A percentile compares a stretch with the other conserved stretches of the same genome.
Conservation (phyloP, 2,329 filamentous ascomycete genomes). For the Fusarium brevicatenulatum region DNA sequence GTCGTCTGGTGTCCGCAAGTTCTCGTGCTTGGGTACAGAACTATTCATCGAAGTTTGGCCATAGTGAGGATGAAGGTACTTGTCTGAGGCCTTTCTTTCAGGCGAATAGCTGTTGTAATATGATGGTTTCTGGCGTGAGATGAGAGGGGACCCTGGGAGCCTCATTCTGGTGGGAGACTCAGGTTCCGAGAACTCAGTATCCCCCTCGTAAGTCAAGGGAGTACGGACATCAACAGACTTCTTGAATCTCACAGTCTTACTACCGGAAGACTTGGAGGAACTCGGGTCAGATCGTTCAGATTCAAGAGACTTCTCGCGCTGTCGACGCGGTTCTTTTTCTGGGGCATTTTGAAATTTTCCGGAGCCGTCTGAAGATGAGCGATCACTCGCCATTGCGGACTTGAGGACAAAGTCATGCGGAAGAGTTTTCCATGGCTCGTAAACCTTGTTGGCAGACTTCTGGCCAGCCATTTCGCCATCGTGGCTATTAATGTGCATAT, state of each 20-base stretch:
- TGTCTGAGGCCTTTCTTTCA: background rate
- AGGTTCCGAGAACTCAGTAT: slow-evolving; percentile 24
- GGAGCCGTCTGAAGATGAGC: slow-evolving; percentile 11
- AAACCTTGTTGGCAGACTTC: background rate
- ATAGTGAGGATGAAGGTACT: slow-evolving; percentile 21
- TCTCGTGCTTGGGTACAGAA: background rate
- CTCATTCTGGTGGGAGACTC: slow-evolving; percentile 2
- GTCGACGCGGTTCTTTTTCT: background rate
- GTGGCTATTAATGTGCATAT: background rate
- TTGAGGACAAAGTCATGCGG: background rate
- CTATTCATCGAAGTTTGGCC: background rate
- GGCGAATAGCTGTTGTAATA: background rate
- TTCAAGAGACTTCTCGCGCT: slow-evolving; percentile 20
- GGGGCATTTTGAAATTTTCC: background rate
- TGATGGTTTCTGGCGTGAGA: slow-evolving; percentile 10
- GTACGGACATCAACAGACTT: slow-evolving; percentile 33
- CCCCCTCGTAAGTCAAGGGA: slow-evolving; percentile 10
- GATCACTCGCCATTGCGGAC: slow-evolving; percentile 3
- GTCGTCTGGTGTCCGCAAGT: slow-evolving; percentile 13
- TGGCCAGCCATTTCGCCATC: background rate
- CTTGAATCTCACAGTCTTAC: slow-evolving; percentile 44
- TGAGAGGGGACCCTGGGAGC: slow-evolving; percentile 26
- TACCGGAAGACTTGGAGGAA: slow-evolving; percentile 38
- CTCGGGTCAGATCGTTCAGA: slow-evolving; percentile 36
- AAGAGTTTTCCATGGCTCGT: background rate